Evolutionary conservation across 306 rosid species (phyloP).

Genomic region (Carpinus viminea): DNA sequence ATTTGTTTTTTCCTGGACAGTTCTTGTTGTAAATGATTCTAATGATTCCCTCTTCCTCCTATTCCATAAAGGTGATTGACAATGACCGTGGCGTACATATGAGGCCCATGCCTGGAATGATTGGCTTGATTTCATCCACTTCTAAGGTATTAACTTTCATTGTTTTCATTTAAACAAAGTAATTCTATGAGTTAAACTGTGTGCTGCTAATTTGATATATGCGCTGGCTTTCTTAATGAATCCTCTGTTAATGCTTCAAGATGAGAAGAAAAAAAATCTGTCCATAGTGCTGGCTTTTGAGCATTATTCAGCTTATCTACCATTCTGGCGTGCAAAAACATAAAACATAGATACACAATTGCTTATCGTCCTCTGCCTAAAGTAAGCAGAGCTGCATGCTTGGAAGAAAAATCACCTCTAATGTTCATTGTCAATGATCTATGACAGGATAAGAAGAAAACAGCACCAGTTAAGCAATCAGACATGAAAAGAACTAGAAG

Average conservation of each 20-base stretch:
- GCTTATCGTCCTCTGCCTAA: conserved; percentile 8
- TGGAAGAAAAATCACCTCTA: conserved; percentile 6
- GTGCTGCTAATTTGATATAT: background rate
- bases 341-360: background rate
- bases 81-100: conserved; percentile 88
- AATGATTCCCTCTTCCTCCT: conserved; percentile 22
- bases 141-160: conserved; percentile 65
- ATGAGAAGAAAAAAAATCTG: background rate
- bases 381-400: conserved; percentile 9
- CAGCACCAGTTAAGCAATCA: conserved; percentile 80
- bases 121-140: conserved; percentile 77
- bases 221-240: background rate
- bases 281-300: background rate
- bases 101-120: conserved; percentile 99
- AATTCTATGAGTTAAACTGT: conserved; percentile 3
- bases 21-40: conserved; percentile 14
- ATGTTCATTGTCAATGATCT: conserved; percentile 20
- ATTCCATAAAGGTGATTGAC: conserved; percentile 70
- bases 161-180: background rate
- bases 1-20: conserved; percentile 7
- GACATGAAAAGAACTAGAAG: conserved; percentile 95
- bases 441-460: conserved; percentile 78
- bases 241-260: background rate
- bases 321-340: background rate
- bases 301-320: background rate